These are phyloP conservation scores for Spencermartinsiella europaea DNA, from an alignment of 805 yeast species.

Conservation along the genomic window DNA sequence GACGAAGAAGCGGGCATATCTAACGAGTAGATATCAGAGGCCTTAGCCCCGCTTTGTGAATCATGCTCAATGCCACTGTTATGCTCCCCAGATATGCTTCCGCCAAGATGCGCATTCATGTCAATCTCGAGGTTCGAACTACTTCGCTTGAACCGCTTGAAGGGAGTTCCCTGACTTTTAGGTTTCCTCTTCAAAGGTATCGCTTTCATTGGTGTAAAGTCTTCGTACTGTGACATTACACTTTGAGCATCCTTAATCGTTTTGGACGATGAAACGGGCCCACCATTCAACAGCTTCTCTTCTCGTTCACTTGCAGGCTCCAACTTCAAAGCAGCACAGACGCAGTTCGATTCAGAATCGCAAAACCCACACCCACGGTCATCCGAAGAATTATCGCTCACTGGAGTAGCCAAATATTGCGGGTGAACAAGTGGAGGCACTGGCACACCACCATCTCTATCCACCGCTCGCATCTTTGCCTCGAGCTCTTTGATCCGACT, in stretches of 20 bases:
- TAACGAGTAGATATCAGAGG: not conserved
- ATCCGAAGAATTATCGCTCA: constrained; percentile 10
- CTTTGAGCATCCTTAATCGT: too few relatives aligned
- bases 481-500: not conserved
- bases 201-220: constrained; percentile 59
- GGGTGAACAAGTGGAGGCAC: not conserved
- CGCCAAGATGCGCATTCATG: not conserved
- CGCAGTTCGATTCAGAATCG: constrained; percentile 29
- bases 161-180: constrained; percentile 1
- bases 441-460: not conserved
- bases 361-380: constrained; percentile 34
- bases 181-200: constrained; percentile 45
- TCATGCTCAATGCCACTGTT: too few relatives aligned
- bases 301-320: constrained; percentile 14
- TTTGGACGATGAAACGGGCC: too few relatives aligned
- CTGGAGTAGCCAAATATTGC: not conserved
- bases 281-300: too few relatives aligned
- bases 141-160: constrained; percentile 16
- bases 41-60: not conserved
- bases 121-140: constrained; percentile 10
- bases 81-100: too few relatives aligned
- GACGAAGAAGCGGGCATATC: constrained; percentile 11
- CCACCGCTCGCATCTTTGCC: not conserved
- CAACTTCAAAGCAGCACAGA: constrained; percentile 32
- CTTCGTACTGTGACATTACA: constrained; percentile 28